Evolutionary conservation across 441 rosid species (phyloP).

Genomic region (Populus hybrid): DNA sequence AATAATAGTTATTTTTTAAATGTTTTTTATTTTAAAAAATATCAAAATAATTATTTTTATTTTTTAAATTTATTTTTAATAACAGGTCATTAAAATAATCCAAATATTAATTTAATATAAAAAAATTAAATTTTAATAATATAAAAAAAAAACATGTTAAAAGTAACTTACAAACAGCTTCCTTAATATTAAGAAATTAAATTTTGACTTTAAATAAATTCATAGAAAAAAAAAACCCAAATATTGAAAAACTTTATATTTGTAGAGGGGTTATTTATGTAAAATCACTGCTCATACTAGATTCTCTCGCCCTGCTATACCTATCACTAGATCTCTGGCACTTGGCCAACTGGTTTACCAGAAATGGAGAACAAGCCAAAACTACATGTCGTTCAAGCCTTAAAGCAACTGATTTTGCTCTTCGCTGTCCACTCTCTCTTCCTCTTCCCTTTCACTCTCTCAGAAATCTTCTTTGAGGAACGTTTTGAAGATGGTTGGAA

Average conservation of each 20-base stretch:
- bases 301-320: neutral
- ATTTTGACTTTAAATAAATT: conserved; percentile 28
- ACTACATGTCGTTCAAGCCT: neutral
- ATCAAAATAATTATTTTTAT: too few relatives aligned
- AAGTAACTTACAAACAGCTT: too few relatives aligned
- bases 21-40: fast-evolving
- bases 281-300: neutral
- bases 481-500: conserved; percentile 91
- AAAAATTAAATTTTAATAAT: too few relatives aligned
- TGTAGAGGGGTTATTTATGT: neutral
- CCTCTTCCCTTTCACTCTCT: conserved; percentile 29
- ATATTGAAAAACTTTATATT: neutral
- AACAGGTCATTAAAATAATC: neutral
- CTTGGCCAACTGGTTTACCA: conserved; percentile 11
- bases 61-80: too few relatives aligned
- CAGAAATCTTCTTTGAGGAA: conserved; percentile 66
- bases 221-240: neutral
- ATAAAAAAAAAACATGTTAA: too few relatives aligned
- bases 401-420: conserved; percentile 15
- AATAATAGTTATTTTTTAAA: too few relatives aligned
- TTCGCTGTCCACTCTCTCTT: conserved; percentile 20
- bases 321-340: neutral
- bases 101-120: conserved; percentile 15
- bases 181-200: neutral
- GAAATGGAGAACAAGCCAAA: conserved; percentile 16